A percentile compares a stretch with the other conserved stretches of the same genome.
These are phyloP conservation scores for Aspergillus carlsbadensis DNA, from an alignment of 495 filamentous ascomycete species.

Conservation along the genomic window DNA sequence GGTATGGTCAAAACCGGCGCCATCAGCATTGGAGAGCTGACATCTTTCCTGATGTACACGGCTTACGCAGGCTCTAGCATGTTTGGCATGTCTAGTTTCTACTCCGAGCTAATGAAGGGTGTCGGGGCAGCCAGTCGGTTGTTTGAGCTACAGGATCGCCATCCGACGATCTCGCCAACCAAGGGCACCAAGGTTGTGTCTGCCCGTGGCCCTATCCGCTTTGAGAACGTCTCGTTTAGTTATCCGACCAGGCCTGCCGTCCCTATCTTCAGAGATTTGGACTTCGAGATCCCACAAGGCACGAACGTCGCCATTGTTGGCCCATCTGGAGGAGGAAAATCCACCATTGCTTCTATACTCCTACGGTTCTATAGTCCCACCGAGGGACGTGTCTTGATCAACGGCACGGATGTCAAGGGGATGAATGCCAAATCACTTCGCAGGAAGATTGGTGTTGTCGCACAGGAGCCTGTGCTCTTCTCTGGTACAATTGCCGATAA, in stretches of 20 bases:
- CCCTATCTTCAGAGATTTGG: constrained; percentile 81
- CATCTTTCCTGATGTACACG: constrained; percentile 98
- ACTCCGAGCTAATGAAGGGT: constrained; percentile 98
- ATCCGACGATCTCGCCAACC: constrained; percentile 82
- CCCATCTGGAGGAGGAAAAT: constrained; percentile 92
- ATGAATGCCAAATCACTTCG: constrained; percentile 97
- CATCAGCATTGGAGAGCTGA: constrained; percentile 87
- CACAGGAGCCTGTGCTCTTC: constrained; percentile 95
- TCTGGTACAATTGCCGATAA: constrained; percentile 96
- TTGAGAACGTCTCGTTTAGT: constrained; percentile 79
- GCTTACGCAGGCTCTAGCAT: constrained; percentile 88
- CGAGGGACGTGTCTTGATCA: constrained; percentile 74
- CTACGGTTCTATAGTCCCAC: constrained; percentile 89
- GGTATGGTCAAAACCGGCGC: constrained; percentile 81
- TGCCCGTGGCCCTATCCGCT: constrained; percentile 82
- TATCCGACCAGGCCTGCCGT: constrained; percentile 92
- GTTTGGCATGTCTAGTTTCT: constrained; percentile 92
- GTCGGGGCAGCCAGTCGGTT: constrained; percentile 92
- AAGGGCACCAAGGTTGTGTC: constrained; percentile 72
- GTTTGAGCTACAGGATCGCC: constrained; percentile 93
- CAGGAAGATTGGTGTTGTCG: constrained; percentile 89
- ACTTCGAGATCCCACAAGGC: constrained; percentile 88
- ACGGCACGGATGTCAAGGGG: constrained; percentile 75
- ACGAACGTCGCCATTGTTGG: constrained; percentile 96
- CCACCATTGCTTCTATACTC: constrained; percentile 84